Evolutionary conservation across 805 yeast species (phyloP).

Genomic region (Sugiyamaella chiloensis): DNA sequence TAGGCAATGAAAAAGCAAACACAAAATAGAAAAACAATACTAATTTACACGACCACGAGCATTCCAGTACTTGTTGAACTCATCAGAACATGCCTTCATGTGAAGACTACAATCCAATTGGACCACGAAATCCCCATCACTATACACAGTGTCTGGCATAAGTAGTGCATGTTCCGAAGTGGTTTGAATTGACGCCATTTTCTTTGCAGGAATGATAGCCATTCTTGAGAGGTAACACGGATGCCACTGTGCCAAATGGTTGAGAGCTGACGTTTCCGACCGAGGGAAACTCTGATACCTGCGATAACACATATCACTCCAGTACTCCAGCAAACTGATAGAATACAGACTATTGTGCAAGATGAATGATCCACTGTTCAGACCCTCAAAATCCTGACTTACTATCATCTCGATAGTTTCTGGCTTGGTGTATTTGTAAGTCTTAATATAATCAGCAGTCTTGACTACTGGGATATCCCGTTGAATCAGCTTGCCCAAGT

Average conservation of each 20-base stretch:
- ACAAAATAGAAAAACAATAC: too few relatives aligned
- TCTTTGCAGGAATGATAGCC: conserved; percentile 64
- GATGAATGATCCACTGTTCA: conserved; percentile 71
- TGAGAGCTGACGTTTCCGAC: conserved; percentile 53
- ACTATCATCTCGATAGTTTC: conserved; percentile 56
- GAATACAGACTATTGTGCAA: conserved; percentile 63
- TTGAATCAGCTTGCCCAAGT: conserved; percentile 59
- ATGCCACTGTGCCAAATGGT: conserved; percentile 95
- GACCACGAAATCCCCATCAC: conserved; percentile 65
- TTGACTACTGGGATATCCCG: conserved; percentile 69
- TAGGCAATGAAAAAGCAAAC: too few relatives aligned
- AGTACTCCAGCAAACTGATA: conserved; percentile 68
- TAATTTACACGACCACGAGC: conserved; percentile 24
- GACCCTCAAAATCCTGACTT: conserved; percentile 63
- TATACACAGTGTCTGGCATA: conserved; percentile 48
- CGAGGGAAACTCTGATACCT: conserved; percentile 52
- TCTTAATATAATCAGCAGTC: conserved; percentile 37
- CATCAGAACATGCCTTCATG: conserved; percentile 28
- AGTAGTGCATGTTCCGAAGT: conserved; percentile 31
- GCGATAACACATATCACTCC: conserved; percentile 72
- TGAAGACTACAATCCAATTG: conserved; percentile 44
- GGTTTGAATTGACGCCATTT: conserved; percentile 38
- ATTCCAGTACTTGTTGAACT: conserved; percentile 30
- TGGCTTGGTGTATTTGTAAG: conserved; percentile 59
- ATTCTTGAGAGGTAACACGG: conserved; percentile 72